A percentile compares a stretch with the other conserved stretches of the same genome.
phyloP scores from a whole-genome alignment of 495 filamentous ascomycete species.

The Penicillium canariense region DNA sequence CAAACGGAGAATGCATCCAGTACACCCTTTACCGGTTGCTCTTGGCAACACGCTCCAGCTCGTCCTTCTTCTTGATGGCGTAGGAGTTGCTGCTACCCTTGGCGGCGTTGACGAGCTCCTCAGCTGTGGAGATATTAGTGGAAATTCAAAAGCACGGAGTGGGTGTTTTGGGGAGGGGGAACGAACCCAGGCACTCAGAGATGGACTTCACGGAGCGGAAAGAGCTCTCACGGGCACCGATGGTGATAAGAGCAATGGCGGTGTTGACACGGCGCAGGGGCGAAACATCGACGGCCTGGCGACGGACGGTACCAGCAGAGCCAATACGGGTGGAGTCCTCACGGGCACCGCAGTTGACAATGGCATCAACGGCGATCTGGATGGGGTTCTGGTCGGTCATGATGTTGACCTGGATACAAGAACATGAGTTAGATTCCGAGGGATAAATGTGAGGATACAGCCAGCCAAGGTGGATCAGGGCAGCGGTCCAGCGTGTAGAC shows the following conservation, averaged over 20 bases:
- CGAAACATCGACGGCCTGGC: slow-evolving; percentile 99
- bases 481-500: not conserved
- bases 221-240: slow-evolving; percentile 91
- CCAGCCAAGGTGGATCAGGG: not conserved
- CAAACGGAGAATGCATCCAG: slow-evolving; percentile 50
- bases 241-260: slow-evolving; percentile 87
- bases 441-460: not conserved
- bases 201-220: slow-evolving; percentile 99
- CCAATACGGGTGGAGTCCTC: slow-evolving; percentile 99
- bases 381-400: slow-evolving; percentile 99
- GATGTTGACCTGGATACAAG: slow-evolving; percentile 80
- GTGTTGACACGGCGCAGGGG: slow-evolving; percentile 99
- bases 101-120: slow-evolving; percentile 99
- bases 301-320: slow-evolving; percentile 97
- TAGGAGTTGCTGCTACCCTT: slow-evolving; percentile 99
- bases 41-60: slow-evolving; percentile 99
- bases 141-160: not conserved
- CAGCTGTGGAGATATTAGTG: slow-evolving; percentile 48
- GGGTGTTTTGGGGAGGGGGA: not conserved
- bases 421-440: not conserved
- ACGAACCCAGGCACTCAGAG: slow-evolving; percentile 62
- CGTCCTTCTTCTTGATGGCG: slow-evolving; percentile 99
- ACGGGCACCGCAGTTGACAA: slow-evolving; percentile 99
- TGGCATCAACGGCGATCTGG: slow-evolving; percentile 98
- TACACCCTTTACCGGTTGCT: slow-evolving; percentile 83